Conservation (phyloP, 2,329 filamentous ascomycete species). For the Scleromitrula shiraiana region DNA sequence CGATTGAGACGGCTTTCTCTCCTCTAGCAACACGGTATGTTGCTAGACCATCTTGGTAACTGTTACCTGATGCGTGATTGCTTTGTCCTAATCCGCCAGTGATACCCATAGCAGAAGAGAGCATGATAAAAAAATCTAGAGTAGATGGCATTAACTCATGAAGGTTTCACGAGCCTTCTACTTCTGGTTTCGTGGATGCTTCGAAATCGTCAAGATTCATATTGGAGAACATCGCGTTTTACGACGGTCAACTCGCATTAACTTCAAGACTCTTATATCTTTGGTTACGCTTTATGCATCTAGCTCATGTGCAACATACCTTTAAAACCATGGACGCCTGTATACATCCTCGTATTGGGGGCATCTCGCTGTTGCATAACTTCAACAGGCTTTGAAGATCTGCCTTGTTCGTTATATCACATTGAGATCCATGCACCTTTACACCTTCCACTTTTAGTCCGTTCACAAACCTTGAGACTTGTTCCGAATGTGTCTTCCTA, state of each 20-base stretch:
- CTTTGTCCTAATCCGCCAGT: constrained; percentile 6
- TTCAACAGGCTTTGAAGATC: not conserved
- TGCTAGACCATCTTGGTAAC: constrained; percentile 19
- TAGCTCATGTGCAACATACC: too few species aligned
- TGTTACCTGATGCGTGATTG: constrained; percentile 25
- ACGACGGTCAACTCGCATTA: too few species aligned
- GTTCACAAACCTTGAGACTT: constrained; percentile 6
- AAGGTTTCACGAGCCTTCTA: not conserved
- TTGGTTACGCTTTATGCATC: too few species aligned
- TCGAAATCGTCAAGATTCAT: not conserved
- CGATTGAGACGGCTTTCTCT: not conserved
- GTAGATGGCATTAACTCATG: constrained; percentile 25
- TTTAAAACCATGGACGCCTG: constrained; percentile 39
- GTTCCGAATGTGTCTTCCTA: constrained; percentile 4
- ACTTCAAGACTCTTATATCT: too few species aligned
- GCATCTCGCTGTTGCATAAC: constrained; percentile 2
- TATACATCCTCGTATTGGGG: constrained; percentile 35
- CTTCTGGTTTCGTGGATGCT: not conserved
- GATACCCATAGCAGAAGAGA: constrained; percentile 30
- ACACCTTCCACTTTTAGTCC: constrained; percentile 28
- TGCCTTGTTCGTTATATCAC: constrained; percentile 38
- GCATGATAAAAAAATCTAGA: constrained; percentile 35
- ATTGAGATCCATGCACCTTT: constrained; percentile 36
- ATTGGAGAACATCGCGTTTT: constrained; percentile 6
- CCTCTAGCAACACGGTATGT: constrained; percentile 9